These are phyloP conservation scores for Simplicillium aogashimaense DNA, from an alignment of 2,329 filamentous ascomycete genomes.

Conservation along the genomic window DNA sequence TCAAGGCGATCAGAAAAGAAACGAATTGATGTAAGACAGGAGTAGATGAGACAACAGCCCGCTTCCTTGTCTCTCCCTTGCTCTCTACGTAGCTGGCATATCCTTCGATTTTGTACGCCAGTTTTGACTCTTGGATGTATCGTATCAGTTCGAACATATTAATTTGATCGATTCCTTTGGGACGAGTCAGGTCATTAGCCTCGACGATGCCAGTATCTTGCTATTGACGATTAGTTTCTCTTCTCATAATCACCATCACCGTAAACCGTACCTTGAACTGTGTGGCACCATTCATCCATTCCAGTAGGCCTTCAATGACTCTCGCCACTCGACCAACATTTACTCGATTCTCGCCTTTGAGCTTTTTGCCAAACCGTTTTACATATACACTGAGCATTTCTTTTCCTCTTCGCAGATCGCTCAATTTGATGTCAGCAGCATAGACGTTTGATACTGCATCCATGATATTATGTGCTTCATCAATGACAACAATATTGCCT, in stretches of 20 bases:
- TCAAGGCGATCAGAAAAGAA: conserved; percentile 67
- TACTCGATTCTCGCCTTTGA: conserved; percentile 85
- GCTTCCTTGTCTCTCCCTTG: conserved; percentile 19
- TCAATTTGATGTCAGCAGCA: conserved; percentile 64
- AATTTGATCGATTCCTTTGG: conserved; percentile 88
- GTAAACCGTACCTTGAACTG: conserved; percentile 31
- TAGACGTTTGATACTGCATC: conserved; percentile 85
- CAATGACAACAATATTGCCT: conserved; percentile 84
- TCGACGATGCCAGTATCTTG: conserved; percentile 57
- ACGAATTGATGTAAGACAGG: conserved; percentile 46
- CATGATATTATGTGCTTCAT: conserved; percentile 97
- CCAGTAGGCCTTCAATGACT: conserved; percentile 67
- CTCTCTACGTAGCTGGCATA: conserved; percentile 60
- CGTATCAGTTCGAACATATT: conserved; percentile 81
- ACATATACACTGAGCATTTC: conserved; percentile 74
- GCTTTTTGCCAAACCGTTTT: conserved; percentile 73
- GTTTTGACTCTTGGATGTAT: conserved; percentile 84
- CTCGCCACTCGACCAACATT: conserved; percentile 84
- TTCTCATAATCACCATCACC: neutral
- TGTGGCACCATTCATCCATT: conserved; percentile 52
- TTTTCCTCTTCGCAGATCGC: conserved; percentile 63
- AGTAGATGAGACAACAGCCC: conserved; percentile 17
- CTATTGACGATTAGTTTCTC: conserved; percentile 9
- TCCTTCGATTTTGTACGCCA: conserved; percentile 89
- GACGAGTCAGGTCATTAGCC: conserved; percentile 61